A percentile compares a stretch with the other conserved stretches of the same genome.
These are phyloP conservation scores for Paramecium caudatum DNA, from an alignment of 73 alveolate species.

Conservation along the genomic window DNA sequence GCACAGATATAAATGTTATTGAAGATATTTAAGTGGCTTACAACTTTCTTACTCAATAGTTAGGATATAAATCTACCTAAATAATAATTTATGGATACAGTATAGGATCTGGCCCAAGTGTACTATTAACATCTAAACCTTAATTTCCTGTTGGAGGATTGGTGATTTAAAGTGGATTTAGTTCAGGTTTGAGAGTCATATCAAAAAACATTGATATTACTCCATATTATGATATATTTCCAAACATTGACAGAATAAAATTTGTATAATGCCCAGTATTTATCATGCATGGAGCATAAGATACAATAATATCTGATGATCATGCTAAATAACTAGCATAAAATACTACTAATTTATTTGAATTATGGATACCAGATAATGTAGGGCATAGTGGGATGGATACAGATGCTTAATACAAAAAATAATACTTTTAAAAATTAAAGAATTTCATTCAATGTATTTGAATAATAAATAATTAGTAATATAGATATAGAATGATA, in stretches of 20 bases:
- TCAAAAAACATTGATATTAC: neutral
- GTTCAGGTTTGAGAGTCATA: conserved; percentile 70
- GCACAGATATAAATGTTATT: conserved; percentile 74
- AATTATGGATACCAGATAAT: conserved; percentile 52
- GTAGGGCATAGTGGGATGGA: conserved; percentile 80
- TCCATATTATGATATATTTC: conserved; percentile 64
- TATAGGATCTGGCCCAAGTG: conserved; percentile 75
- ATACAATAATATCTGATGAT: conserved; percentile 41
- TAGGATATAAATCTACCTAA: conserved; percentile 49
- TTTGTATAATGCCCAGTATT: conserved; percentile 68
- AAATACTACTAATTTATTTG: conserved; percentile 11
- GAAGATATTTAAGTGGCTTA: conserved; percentile 79
- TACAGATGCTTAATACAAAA: conserved; percentile 35
- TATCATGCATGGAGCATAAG: conserved; percentile 72
- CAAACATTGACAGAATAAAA: conserved; percentile 67
- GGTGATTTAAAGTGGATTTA: conserved; percentile 65
- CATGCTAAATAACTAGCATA: conserved; percentile 46
- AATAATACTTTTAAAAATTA: conserved; percentile 66
- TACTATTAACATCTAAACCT: conserved; percentile 64
- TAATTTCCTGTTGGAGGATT: conserved; percentile 70
- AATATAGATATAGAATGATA: neutral
- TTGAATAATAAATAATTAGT: neutral
- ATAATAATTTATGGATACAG: conserved; percentile 72
- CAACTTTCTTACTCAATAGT: conserved; percentile 54
- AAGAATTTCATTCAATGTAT: neutral